A percentile compares a stretch with the other conserved stretches of the same genome.
Conservation (phyloP, 2,329 filamentous ascomycete genomes). For the Fusarium citri region DNA sequence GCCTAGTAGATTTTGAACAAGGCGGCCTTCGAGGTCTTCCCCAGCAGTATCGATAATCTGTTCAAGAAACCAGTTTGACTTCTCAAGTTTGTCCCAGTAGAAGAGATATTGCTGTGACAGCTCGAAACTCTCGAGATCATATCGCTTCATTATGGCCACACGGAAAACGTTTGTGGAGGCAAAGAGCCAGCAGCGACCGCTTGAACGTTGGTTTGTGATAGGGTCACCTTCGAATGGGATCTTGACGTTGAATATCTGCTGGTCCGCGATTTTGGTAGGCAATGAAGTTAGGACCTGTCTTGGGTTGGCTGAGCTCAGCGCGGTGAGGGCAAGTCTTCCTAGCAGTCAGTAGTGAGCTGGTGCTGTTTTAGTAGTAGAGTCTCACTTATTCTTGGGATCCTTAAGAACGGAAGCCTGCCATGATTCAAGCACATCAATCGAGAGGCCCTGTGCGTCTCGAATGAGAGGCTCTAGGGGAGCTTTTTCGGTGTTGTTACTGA, state of each 20-base stretch:
- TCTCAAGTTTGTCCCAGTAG: slow-evolving; percentile 95
- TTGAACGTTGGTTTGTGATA: slow-evolving; percentile 85
- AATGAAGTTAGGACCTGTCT: slow-evolving; percentile 73
- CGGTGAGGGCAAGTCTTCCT: slow-evolving; percentile 77
- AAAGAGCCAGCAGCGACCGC: slow-evolving; percentile 91
- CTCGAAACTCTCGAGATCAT: slow-evolving; percentile 82
- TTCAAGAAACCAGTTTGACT: slow-evolving; percentile 90
- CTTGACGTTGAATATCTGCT: slow-evolving; percentile 84
- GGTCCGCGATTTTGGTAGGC: slow-evolving; percentile 72
- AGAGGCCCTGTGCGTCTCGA: slow-evolving; percentile 59
- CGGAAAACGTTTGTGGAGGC: slow-evolving; percentile 92
- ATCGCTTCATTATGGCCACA: slow-evolving; percentile 86
- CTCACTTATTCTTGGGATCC: slow-evolving; percentile 74
- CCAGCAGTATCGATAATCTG: slow-evolving; percentile 80
- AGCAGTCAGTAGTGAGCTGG: slow-evolving; percentile 2
- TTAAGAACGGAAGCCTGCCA: slow-evolving; percentile 73
- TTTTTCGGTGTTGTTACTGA: slow-evolving; percentile 55
- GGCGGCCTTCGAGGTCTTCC: slow-evolving; percentile 76
- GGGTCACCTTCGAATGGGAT: slow-evolving; percentile 85
- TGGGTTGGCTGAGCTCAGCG: slow-evolving; percentile 75
- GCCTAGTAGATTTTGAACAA: slow-evolving; percentile 76
- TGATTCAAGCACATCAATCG: slow-evolving; percentile 61
- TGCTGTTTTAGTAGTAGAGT: neutral
- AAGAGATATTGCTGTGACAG: slow-evolving; percentile 90
- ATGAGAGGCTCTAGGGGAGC: slow-evolving; percentile 7